phyloP scores from a whole-genome alignment of 202 grass and related monocot genomes.

The Zizania palustris region DNA sequence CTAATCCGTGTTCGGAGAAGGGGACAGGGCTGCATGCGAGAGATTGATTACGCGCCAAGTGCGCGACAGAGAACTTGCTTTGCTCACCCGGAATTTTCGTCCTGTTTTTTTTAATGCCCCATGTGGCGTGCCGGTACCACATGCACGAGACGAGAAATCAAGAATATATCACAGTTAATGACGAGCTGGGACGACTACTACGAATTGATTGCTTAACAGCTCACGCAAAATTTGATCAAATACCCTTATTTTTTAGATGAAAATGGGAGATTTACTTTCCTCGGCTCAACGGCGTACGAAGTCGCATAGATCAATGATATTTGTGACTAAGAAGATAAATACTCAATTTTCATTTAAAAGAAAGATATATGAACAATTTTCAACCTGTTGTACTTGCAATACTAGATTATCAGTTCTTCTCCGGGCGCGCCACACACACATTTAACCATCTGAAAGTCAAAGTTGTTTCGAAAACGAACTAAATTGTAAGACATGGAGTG shows the following conservation, averaged over 20 bases:
- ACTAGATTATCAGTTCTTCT: too few species aligned
- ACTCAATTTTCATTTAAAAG: too few species aligned
- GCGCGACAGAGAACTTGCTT: background rate
- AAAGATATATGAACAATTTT: too few species aligned
- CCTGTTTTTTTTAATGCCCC: constrained; percentile 18
- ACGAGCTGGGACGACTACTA: background rate
- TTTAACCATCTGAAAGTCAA: background rate
- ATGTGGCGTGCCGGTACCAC: background rate
- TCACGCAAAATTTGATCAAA: background rate
- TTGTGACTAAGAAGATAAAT: too few species aligned
- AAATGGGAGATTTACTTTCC: too few species aligned
- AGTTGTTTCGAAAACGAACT: background rate
- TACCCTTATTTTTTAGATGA: too few species aligned
- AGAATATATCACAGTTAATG: background rate
- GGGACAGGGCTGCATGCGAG: background rate
- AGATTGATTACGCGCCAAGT: background rate
- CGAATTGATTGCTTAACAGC: background rate
- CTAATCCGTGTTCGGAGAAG: background rate
- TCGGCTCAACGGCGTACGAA: too few species aligned
- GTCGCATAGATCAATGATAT: too few species aligned
- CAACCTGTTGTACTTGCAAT: background rate
- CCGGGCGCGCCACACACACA: too few species aligned
- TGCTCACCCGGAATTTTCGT: background rate
- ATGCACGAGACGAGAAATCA: background rate
- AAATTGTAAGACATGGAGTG: background rate